Conservation (phyloP, 2,329 filamentous ascomycete species). For the Colletotrichum sp. region DNA sequence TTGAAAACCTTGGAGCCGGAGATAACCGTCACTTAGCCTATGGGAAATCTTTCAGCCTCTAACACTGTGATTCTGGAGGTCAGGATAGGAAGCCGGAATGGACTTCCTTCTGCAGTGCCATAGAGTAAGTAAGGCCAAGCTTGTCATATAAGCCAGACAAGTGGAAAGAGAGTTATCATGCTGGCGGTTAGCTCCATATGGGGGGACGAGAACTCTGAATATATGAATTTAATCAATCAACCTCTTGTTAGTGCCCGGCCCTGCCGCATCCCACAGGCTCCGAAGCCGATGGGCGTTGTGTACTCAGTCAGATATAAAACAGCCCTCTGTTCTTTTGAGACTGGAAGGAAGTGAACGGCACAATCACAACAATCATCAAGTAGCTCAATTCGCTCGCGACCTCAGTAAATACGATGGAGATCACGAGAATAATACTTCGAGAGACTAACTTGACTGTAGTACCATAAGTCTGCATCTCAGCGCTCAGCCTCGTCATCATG, state of each 20-base stretch:
- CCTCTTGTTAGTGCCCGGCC: background rate
- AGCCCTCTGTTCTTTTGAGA: rapidly evolving
- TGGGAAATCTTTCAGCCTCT: background rate
- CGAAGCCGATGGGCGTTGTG: background rate
- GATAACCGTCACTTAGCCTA: background rate
- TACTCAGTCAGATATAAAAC: background rate
- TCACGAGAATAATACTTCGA: rapidly evolving
- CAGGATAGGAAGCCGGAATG: background rate
- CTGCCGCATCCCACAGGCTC: background rate
- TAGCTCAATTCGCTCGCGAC: background rate
- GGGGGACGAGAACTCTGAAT: background rate
- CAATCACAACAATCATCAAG: background rate
- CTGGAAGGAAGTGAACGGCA: rapidly evolving
- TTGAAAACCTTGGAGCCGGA: background rate
- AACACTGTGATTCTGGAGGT: background rate
- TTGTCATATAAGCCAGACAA: background rate
- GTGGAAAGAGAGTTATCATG: background rate
- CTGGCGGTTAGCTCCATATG: background rate
- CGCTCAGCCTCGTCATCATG: background rate
- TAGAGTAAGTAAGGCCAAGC: background rate
- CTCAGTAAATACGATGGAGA: background rate
- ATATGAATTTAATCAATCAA: background rate
- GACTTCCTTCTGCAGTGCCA: background rate
- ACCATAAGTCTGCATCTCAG: background rate
- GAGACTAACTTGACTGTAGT: background rate